Conservation (phyloP, 768 basidiomycete species). For the Termitomyces sp. region DNA sequence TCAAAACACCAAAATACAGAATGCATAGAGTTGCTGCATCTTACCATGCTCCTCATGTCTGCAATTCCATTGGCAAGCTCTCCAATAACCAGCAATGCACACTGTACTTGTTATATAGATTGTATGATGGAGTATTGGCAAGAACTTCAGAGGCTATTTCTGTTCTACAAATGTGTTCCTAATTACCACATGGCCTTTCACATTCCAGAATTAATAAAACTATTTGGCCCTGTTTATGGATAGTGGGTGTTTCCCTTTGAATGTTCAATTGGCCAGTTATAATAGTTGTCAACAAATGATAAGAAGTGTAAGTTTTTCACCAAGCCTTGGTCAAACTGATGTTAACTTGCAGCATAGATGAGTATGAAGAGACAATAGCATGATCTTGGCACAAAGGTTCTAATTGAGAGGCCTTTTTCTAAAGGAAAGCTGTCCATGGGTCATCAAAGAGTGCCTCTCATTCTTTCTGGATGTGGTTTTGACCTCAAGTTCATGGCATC, state of each 20-base stretch:
- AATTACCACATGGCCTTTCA: constrained; percentile 31
- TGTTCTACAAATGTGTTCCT: constrained; percentile 11
- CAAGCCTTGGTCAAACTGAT: background rate
- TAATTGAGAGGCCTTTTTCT: constrained; percentile 14
- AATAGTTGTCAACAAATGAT: constrained; percentile 29
- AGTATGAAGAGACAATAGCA: constrained; percentile 16
- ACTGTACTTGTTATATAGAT: constrained; percentile 6
- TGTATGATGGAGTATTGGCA: constrained; percentile 19
- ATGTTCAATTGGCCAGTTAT: constrained; percentile 31
- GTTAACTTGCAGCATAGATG: background rate
- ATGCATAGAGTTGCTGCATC: constrained; percentile 27
- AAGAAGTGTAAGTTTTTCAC: constrained; percentile 14
- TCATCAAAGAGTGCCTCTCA: background rate
- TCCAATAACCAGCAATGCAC: constrained; percentile 16
- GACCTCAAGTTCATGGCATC: background rate
- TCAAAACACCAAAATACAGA: constrained; percentile 10
- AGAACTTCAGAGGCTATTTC: constrained; percentile 17
- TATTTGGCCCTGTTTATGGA: constrained; percentile 30
- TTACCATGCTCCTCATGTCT: constrained; percentile 27
- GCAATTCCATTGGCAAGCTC: constrained; percentile 27
- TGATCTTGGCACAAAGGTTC: constrained; percentile 13
- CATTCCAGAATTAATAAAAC: constrained; percentile 20
- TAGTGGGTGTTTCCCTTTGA: constrained; percentile 42
- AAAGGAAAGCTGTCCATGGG: background rate
- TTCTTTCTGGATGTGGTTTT: background rate